These are phyloP conservation scores for Fusarium oligoseptatum DNA, from an alignment of 2,329 filamentous ascomycete species.

Conservation along the genomic window DNA sequence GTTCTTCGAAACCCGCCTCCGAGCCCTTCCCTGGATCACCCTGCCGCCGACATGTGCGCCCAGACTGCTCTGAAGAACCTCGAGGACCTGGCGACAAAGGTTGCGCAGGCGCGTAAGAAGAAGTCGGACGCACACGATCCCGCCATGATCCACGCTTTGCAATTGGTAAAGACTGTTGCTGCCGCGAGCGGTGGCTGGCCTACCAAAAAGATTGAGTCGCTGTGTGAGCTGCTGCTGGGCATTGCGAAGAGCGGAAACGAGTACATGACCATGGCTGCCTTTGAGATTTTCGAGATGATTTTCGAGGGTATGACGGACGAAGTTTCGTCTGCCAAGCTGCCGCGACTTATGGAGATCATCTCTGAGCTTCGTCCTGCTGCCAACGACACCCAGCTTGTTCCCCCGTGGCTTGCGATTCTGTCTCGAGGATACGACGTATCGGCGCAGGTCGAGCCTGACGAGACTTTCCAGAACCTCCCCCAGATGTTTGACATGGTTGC, in stretches of 20 bases:
- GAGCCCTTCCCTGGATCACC: slow-evolving; percentile 92
- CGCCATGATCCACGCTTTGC: slow-evolving; percentile 88
- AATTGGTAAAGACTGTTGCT: slow-evolving; percentile 91
- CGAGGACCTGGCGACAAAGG: slow-evolving; percentile 77
- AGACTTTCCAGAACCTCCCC: slow-evolving; percentile 92
- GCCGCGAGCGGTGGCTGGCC: slow-evolving; percentile 93
- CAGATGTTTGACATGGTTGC: slow-evolving; percentile 85
- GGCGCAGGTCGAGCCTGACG: slow-evolving; percentile 87
- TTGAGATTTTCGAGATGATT: slow-evolving; percentile 97
- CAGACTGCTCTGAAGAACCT: slow-evolving; percentile 88
- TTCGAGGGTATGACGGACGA: slow-evolving; percentile 93
- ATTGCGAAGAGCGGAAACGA: slow-evolving; percentile 94
- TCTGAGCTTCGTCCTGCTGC: slow-evolving; percentile 90
- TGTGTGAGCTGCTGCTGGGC: slow-evolving; percentile 89
- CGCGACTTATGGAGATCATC: slow-evolving; percentile 90
- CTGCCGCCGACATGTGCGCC: slow-evolving; percentile 95
- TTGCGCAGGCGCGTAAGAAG: slow-evolving; percentile 72
- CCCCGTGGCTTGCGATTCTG: slow-evolving; percentile 95
- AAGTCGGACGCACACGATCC: slow-evolving; percentile 81
- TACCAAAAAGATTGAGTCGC: slow-evolving; percentile 91
- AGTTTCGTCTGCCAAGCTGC: slow-evolving; percentile 88
- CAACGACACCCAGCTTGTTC: slow-evolving; percentile 93
- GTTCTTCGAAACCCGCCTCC: slow-evolving; percentile 89
- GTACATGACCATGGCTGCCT: slow-evolving; percentile 95
- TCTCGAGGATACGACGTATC: slow-evolving; percentile 96